A percentile compares a stretch with the other conserved stretches of the same genome.
Conservation (phyloP, 2,329 filamentous ascomycete genomes). For the Xenoacremonium recifei region DNA sequence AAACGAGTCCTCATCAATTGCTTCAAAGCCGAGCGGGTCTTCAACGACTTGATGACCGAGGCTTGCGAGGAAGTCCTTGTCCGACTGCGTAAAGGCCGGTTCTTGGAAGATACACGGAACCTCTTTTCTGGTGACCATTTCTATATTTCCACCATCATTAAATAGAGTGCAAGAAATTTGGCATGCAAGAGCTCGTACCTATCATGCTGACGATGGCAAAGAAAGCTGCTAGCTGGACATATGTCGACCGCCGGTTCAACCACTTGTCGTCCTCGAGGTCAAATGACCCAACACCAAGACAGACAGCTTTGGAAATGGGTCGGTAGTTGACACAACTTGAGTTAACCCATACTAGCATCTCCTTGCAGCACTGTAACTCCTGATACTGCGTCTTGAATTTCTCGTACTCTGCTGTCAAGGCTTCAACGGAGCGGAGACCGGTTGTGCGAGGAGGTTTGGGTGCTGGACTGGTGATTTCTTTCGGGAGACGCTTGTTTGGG, state of each 20-base stretch:
- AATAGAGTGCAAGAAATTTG: neutral
- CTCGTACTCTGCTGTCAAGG: constrained; percentile 30
- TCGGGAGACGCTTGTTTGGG: constrained; percentile 2
- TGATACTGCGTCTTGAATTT: constrained; percentile 27
- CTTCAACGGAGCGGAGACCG: constrained; percentile 19
- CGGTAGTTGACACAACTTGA: constrained; percentile 15
- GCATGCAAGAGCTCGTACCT: constrained; percentile 25
- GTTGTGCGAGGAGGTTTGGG: constrained; percentile 11
- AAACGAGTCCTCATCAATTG: constrained; percentile 48
- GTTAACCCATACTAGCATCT: constrained; percentile 34
- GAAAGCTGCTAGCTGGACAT: constrained; percentile 55
- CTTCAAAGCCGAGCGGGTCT: constrained; percentile 51
- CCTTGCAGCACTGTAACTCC: constrained; percentile 21
- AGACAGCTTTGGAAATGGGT: constrained; percentile 39
- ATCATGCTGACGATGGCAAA: constrained; percentile 44
- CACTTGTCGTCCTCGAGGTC: constrained; percentile 47
- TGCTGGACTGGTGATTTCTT: constrained; percentile 8
- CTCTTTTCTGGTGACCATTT: constrained; percentile 12
- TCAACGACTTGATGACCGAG: constrained; percentile 54
- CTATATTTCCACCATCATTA: constrained; percentile 9
- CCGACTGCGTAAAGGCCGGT: constrained; percentile 47
- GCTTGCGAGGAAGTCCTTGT: constrained; percentile 50
- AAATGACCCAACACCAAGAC: constrained; percentile 55
- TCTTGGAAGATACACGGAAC: constrained; percentile 55
- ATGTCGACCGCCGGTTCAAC: constrained; percentile 45